Percentiles rank a stretch among this genome's conserved stretches.
Evolutionary conservation across 345 rosid genomes (phyloP).

Genomic region (Angophora floribunda): DNA sequence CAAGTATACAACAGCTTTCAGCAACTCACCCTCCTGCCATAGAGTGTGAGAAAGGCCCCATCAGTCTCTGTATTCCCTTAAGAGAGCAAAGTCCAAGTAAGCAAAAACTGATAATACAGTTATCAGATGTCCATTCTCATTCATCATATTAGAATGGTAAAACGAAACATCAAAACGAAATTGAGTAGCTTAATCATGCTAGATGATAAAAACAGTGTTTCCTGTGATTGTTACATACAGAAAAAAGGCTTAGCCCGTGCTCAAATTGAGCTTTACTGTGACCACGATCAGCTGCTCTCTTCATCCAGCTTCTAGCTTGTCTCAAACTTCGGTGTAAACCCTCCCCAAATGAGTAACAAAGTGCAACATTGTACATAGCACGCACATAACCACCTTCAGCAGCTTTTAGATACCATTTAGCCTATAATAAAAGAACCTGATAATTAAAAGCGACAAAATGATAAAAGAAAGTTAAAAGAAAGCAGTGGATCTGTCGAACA

Average conservation of each 20-base stretch:
- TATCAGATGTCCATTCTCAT: background rate
- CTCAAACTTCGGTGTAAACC: constrained; percentile 49
- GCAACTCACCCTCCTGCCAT: constrained; percentile 65
- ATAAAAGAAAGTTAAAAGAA: background rate
- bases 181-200: background rate
- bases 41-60: background rate
- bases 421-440: constrained; percentile 23
- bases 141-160: background rate
- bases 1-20: constrained; percentile 71
- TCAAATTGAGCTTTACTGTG: constrained; percentile 73
- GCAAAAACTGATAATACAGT: background rate
- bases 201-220: background rate
- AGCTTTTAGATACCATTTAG: constrained; percentile 72
- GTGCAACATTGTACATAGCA: constrained; percentile 83
- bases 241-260: constrained; percentile 73
- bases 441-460: background rate
- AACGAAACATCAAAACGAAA: background rate
- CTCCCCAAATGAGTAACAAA: constrained; percentile 73
- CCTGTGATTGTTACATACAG: constrained; percentile 27
- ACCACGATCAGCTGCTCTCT: constrained; percentile 54
- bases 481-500: background rate
- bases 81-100: background rate
- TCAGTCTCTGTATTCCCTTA: background rate
- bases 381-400: constrained; percentile 81
- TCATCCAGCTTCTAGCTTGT: constrained; percentile 85